Base-by-base conservation (phyloP, 352 stramenopile genomes). In the Thraustochytrium sp. region DNA sequence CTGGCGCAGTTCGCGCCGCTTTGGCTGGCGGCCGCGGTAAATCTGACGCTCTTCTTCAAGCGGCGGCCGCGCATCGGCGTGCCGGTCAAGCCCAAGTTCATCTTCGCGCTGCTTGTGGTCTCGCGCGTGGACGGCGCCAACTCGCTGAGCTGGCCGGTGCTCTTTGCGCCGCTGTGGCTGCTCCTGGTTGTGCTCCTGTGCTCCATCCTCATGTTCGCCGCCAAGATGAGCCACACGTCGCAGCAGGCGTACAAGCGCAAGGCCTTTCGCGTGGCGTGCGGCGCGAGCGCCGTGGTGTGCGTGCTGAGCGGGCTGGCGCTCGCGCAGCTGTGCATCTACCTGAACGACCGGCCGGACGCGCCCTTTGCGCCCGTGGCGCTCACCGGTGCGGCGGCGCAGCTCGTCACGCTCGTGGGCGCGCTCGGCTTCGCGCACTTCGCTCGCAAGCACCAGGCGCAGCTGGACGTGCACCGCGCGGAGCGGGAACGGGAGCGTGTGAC, bases 91-190 rank as follows among this genome's bases (percentile, higher is more conserved):
- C 62, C 62, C 4, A n/a, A 34, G 4, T 75, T 42, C 38, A 21
- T 75, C 23, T 53, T 75, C 34, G 62, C 29, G 13, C 5, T 53
- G 31, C 23, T 75, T 2, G 62, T 75, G 38, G 40, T 36, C 18
- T 40, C 34, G 29, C 56, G 54, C 29, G 23, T 75, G 62, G 62
- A 72, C 59, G 38, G 38, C 3, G 9, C 3, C 31, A 75, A 75
- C 62, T 3, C 9, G 8, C 18, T 75, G 4, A 5, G n/a, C 5
- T 75, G 62, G 62, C 62, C 4, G 8, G 23, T 40, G 4, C 62
- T 42, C n/a, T 75, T 75, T 23, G 34, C 62, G 40, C 62, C 62
- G 26, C 62, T 75, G 23, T 75, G 62, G 62, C 54, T 75, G 29
- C 46, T 75, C 4, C 38, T 75, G 11, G n/a, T 13, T 4, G 23